These are phyloP conservation scores for Protomyces arabidopsidicola DNA, from an alignment of 1,139 yeast species.

Conservation along the genomic window DNA sequence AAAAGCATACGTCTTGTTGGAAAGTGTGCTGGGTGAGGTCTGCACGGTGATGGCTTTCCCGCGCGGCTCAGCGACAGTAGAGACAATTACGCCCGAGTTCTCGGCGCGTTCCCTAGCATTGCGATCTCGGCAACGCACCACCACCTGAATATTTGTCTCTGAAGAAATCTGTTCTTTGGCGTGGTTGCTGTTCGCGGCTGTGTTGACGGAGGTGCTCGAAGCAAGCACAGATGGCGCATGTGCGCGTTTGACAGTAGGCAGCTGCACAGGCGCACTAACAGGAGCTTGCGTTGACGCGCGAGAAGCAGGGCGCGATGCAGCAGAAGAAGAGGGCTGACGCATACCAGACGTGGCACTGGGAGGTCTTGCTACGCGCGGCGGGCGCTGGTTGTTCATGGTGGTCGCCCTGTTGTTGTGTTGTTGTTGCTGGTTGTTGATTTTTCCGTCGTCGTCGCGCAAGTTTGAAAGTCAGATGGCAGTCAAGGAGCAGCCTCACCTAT, in stretches of 20 bases:
- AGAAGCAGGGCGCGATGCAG: conserved; percentile 20
- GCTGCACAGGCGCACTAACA: neutral
- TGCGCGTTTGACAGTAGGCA: neutral
- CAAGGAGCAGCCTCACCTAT: no score
- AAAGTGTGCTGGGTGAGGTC: conserved; percentile 36
- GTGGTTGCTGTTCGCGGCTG: neutral
- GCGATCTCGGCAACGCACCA: conserved; percentile 83
- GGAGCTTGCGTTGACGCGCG: conserved; percentile 6
- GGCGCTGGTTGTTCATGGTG: neutral
- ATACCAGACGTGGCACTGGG: conserved; percentile 23
- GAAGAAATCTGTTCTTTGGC: neutral
- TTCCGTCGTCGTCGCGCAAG: no score
- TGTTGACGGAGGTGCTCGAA: neutral
- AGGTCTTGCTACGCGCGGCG: conserved; percentile 18
- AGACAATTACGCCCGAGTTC: conserved; percentile 67
- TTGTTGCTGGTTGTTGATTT: neutral
- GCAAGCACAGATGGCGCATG: neutral
- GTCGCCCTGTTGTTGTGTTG: neutral
- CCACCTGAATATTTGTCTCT: conserved; percentile 61
- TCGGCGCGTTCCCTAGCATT: conserved; percentile 64
- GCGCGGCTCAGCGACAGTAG: conserved; percentile 31
- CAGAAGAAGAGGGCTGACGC: conserved; percentile 9
- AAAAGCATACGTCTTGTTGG: conserved; percentile 53
- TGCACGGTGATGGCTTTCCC: conserved; percentile 38
- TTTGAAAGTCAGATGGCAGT: no score